phyloP scores from a whole-genome alignment of 2,329 filamentous ascomycete genomes.

The Colletotrichum karsti region DNA sequence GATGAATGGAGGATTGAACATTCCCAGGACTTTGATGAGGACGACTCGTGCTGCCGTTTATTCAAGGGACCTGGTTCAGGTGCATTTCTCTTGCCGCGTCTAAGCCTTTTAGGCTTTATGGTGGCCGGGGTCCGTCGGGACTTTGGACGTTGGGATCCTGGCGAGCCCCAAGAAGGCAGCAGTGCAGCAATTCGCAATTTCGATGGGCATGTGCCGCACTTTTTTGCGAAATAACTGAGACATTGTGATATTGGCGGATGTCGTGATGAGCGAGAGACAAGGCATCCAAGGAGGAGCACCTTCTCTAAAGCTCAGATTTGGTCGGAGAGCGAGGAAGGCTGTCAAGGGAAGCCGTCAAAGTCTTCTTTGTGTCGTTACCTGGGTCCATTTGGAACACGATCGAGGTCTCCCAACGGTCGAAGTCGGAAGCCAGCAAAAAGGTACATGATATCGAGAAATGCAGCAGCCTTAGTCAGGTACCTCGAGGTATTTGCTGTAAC shows the following conservation, averaged over 20 bases:
- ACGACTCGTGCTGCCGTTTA: background rate
- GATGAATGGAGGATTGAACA: constrained; percentile 12
- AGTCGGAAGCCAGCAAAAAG: background rate
- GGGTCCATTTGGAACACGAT: background rate
- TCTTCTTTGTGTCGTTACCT: too few species aligned
- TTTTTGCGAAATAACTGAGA: constrained; percentile 23
- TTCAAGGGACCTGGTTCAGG: background rate
- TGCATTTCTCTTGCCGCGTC: background rate
- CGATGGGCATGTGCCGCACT: constrained; percentile 17
- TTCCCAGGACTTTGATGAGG: constrained; percentile 1
- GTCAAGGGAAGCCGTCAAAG: background rate
- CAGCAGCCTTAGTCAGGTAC: background rate
- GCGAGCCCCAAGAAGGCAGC: constrained; percentile 10
- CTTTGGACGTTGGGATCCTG: background rate
- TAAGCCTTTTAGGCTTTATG: constrained; percentile 13
- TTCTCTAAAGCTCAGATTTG: too few species aligned
- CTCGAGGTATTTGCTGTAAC: background rate
- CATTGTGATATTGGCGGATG: constrained; percentile 3
- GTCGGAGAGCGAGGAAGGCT: background rate
- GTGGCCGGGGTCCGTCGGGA: constrained; percentile 7
- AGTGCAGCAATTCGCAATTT: constrained; percentile 24
- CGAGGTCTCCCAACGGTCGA: background rate
- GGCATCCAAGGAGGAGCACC: too few species aligned
- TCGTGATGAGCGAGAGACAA: background rate
- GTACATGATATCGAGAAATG: background rate